phyloP scores from a whole-genome alignment of 1,284 basidiomycete genomes.

The Phaffia rhodozyma region DNA sequence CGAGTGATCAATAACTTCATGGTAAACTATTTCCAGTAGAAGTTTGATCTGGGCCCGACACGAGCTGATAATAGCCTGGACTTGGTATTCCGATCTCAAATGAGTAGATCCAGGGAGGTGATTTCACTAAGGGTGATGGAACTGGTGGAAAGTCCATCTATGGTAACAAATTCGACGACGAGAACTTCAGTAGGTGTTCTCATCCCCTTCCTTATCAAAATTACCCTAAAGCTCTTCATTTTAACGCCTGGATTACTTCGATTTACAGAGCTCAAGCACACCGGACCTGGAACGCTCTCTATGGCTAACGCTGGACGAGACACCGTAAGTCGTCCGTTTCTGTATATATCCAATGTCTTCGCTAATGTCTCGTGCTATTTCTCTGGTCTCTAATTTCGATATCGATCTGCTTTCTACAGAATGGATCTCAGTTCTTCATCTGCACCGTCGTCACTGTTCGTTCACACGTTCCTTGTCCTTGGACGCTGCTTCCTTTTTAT shows the following conservation, averaged over 20 bases:
- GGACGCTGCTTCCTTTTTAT: not conserved
- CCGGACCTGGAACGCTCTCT: constrained; percentile 52
- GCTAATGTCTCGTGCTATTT: constrained; percentile 28
- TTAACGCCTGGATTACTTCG: constrained; percentile 1
- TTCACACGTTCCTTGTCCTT: constrained; percentile 42
- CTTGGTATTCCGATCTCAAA: constrained; percentile 29
- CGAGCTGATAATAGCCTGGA: not conserved
- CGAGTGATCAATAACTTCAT: constrained; percentile 37
- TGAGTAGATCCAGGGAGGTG: constrained; percentile 45
- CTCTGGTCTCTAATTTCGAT: too few relatives aligned
- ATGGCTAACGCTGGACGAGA: constrained; percentile 72
- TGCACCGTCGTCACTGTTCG: constrained; percentile 84
- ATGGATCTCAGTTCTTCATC: constrained; percentile 56
- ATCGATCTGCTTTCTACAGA: constrained; percentile 56
- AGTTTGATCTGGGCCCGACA: too few relatives aligned
- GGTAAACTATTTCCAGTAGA: not conserved
- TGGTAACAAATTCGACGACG: constrained; percentile 45
- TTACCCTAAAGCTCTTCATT: not conserved
- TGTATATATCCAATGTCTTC: constrained; percentile 36
- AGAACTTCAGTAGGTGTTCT: constrained; percentile 64
- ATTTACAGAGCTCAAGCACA: constrained; percentile 73
- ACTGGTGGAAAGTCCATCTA: constrained; percentile 45
- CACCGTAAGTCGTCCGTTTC: constrained; percentile 30
- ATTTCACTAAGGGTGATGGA: constrained; percentile 54
- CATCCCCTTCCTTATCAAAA: not conserved